phyloP scores from a whole-genome alignment of 1,139 yeast species.

The Arxiozyma telluris region DNA sequence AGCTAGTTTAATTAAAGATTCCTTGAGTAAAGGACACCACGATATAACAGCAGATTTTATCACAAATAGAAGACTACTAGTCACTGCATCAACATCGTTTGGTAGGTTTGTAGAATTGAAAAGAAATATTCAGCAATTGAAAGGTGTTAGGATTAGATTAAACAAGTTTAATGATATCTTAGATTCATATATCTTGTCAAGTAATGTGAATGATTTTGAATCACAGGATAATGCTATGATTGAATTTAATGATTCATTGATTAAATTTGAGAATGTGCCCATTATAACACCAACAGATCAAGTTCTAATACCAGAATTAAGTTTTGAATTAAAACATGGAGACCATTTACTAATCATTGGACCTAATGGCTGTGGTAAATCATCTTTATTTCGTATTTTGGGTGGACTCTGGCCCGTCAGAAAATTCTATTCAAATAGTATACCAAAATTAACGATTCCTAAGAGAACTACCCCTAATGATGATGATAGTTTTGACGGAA shows the following conservation, averaged over 20 bases:
- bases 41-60: conserved; percentile 69
- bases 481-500: conserved; percentile 2
- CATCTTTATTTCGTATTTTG: conserved; percentile 77
- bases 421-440: conserved; percentile 56
- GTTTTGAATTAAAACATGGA: conserved; percentile 69
- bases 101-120: conserved; percentile 82
- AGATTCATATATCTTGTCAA: conserved; percentile 20
- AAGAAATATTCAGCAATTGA: conserved; percentile 72
- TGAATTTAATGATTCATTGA: conserved; percentile 48
- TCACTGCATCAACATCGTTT: conserved; percentile 82
- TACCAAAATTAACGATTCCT: conserved; percentile 29
- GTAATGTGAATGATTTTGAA: conserved; percentile 3
- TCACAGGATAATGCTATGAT: conserved; percentile 22
- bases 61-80: conserved; percentile 77
- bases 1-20: conserved; percentile 40
- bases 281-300: conserved; percentile 81
- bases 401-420: conserved; percentile 91
- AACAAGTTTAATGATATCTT: conserved; percentile 61
- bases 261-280: conserved; percentile 65
- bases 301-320: conserved; percentile 54
- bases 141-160: conserved; percentile 77
- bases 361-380: conserved; percentile 93
- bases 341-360: conserved; percentile 86
- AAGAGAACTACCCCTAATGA: conserved; percentile 11
- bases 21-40: conserved; percentile 36